phyloP scores from a whole-genome alignment of 2,329 filamentous ascomycete species.

The Fusarium sp. region DNA sequence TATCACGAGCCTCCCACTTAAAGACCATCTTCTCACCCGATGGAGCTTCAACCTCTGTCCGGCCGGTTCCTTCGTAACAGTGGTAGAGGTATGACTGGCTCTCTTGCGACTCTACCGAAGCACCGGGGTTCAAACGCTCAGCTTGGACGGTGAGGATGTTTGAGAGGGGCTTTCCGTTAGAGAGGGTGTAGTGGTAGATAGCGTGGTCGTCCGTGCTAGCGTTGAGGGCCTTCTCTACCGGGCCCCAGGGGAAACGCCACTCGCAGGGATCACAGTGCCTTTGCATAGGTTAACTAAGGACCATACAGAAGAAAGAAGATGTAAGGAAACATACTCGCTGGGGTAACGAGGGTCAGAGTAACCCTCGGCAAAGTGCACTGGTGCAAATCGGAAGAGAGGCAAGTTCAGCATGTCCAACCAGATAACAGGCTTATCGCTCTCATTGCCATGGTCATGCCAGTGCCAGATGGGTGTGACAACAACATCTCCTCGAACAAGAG shows the following conservation, averaged over 20 bases:
- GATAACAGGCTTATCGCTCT: constrained; percentile 63
- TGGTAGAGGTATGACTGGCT: constrained; percentile 64
- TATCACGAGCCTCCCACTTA: constrained; percentile 60
- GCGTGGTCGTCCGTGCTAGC: constrained; percentile 38
- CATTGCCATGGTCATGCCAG: constrained; percentile 70
- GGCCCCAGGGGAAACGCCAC: constrained; percentile 57
- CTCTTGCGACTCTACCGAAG: constrained; percentile 52
- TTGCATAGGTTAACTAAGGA: not conserved
- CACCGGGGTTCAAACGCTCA: constrained; percentile 55
- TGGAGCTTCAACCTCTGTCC: constrained; percentile 51
- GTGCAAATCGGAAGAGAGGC: constrained; percentile 60
- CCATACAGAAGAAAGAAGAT: no score
- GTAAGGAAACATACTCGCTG: constrained; percentile 46
- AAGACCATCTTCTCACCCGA: constrained; percentile 47
- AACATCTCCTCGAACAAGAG: constrained; percentile 63
- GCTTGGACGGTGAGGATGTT: constrained; percentile 60
- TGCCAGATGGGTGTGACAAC: constrained; percentile 69
- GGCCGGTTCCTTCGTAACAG: constrained; percentile 59
- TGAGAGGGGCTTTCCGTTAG: constrained; percentile 49
- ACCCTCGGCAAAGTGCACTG: constrained; percentile 65
- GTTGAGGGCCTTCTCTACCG: constrained; percentile 54
- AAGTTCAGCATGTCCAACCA: constrained; percentile 69
- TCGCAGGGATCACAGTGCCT: constrained; percentile 49
- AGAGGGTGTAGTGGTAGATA: constrained; percentile 50
- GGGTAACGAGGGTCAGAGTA: constrained; percentile 60